A percentile compares a stretch with the other conserved stretches of the same genome.
Evolutionary conservation across 768 basidiomycete species (phyloP).

Genomic region (Phylloporus scabripes): DNA sequence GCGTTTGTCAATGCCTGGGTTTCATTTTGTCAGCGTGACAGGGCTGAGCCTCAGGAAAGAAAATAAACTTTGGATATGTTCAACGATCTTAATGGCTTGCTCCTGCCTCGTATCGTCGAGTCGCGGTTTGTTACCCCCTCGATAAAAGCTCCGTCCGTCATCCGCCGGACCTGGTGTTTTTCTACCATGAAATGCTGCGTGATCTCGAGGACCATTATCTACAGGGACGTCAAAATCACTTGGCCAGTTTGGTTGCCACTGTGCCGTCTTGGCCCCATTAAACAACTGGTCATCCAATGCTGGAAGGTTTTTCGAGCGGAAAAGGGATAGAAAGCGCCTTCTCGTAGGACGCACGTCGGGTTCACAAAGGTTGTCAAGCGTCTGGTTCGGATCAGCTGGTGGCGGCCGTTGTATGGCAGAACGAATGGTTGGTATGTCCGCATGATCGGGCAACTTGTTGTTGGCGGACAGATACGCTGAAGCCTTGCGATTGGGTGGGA

Average conservation of each 20-base stretch:
- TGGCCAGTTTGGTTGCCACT: slow-evolving; percentile 24
- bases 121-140: slow-evolving; percentile 25
- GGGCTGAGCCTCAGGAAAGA: background rate
- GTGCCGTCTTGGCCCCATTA: slow-evolving; percentile 18
- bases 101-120: slow-evolving; percentile 30
- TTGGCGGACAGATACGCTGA: background rate
- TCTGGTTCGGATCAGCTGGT: background rate
- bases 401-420: background rate
- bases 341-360: slow-evolving; percentile 2
- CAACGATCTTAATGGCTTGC: slow-evolving; percentile 34
- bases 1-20: slow-evolving; percentile 42
- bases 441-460: background rate
- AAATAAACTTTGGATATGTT: slow-evolving; percentile 45
- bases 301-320: slow-evolving; percentile 10
- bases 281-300: slow-evolving; percentile 24
- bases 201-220: slow-evolving; percentile 11
- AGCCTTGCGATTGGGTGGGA: background rate
- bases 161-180: background rate
- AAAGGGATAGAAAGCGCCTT: slow-evolving; percentile 13
- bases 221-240: slow-evolving; percentile 17
- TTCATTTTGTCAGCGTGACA: background rate
- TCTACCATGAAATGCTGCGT: slow-evolving; percentile 10
- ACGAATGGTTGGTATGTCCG: background rate
- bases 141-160: slow-evolving; percentile 27
- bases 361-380: slow-evolving; percentile 7